Percentiles rank a stretch among this genome's conserved stretches.
Conservation (phyloP, 305 asterid genomes). For the Solanum hybrid region DNA sequence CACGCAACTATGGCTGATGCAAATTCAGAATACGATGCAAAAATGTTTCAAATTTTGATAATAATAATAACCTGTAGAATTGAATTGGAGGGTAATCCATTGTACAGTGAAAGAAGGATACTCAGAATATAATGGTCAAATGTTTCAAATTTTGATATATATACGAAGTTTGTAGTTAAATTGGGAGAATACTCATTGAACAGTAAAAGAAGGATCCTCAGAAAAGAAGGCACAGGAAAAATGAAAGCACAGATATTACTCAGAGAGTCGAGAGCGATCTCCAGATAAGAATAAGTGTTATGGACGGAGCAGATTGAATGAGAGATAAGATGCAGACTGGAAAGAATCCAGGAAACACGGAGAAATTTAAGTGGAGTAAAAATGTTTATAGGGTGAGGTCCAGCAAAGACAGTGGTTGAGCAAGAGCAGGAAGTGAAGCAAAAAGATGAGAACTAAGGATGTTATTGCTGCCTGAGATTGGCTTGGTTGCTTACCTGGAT, state of each 20-base stretch:
- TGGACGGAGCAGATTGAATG: background rate
- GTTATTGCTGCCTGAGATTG: background rate
- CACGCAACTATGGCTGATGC: background rate
- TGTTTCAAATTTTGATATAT: background rate
- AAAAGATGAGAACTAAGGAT: background rate
- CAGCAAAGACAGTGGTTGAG: background rate
- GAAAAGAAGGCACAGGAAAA: background rate
- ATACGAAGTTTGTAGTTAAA: background rate
- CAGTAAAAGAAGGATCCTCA: background rate
- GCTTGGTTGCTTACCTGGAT: background rate
- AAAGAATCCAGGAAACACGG: background rate
- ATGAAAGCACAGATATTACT: background rate
- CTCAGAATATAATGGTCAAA: background rate
- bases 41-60: background rate
- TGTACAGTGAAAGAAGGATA: background rate
- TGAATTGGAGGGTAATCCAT: background rate
- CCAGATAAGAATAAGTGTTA: background rate
- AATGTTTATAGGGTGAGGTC: background rate
- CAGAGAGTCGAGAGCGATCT: background rate
- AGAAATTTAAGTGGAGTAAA: background rate
- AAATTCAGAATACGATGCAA: background rate
- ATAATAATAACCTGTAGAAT: background rate
- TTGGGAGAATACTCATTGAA: background rate
- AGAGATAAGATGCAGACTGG: background rate
- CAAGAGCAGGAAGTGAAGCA: background rate